Evolutionary conservation across 495 filamentous ascomycete genomes (phyloP).

Genomic region (Tuber melanosporum): DNA sequence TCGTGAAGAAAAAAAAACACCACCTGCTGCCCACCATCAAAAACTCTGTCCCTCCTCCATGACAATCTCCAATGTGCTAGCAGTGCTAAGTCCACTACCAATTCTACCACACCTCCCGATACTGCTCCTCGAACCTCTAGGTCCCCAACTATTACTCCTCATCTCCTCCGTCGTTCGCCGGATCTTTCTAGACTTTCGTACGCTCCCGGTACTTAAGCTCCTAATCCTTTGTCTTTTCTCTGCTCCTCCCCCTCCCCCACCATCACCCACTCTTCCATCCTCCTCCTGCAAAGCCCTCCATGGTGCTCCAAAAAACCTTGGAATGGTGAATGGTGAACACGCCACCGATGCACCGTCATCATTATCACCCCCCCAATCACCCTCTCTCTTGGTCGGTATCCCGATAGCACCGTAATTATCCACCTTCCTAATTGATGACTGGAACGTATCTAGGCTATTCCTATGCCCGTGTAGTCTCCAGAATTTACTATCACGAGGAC

Average conservation of each 20-base stretch:
- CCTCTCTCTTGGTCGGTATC: background rate
- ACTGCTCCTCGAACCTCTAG: background rate
- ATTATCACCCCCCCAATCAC: background rate
- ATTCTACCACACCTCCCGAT: background rate
- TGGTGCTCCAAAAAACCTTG: background rate
- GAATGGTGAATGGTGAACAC: background rate
- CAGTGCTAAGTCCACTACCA: background rate
- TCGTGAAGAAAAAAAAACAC: background rate
- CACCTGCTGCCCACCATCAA: background rate
- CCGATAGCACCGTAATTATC: background rate
- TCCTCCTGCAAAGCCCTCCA: background rate
- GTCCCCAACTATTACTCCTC: constrained; percentile 3
- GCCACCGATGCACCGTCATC: background rate
- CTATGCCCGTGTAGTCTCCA: constrained; percentile 24
- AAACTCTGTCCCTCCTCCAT: background rate
- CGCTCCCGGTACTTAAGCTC: background rate
- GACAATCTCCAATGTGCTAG: background rate
- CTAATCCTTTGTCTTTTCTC: background rate
- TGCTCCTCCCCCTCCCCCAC: background rate
- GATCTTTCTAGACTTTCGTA: background rate
- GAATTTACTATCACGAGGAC: constrained; percentile 17
- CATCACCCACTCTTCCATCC: background rate
- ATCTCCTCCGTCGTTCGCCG: constrained; percentile 1
- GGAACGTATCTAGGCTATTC: background rate
- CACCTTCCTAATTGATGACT: background rate